Percentiles rank a stretch among this genome's conserved stretches.
Evolutionary conservation across 495 filamentous ascomycete species (phyloP).

Genomic region (Daldinia grandis): DNA sequence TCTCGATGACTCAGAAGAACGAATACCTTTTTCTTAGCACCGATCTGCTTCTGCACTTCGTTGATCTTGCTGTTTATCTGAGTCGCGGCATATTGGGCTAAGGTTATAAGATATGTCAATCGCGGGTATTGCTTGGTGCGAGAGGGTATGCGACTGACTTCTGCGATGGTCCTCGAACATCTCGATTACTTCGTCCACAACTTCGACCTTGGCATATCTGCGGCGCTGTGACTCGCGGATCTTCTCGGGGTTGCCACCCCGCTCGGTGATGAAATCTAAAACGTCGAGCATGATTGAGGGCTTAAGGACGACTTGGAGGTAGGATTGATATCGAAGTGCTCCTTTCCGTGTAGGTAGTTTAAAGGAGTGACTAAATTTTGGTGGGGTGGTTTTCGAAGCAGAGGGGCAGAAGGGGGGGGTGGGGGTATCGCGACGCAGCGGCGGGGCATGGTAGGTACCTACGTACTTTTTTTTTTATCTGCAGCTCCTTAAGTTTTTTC

Average conservation of each 20-base stretch:
- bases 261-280: constrained; percentile 81
- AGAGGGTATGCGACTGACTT: constrained; percentile 61
- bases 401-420: constrained; percentile 33
- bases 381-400: constrained; percentile 34
- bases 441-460: constrained; percentile 26
- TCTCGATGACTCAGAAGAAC: constrained; percentile 32
- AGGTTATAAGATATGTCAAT: constrained; percentile 13
- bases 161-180: constrained; percentile 87
- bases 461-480: constrained; percentile 18
- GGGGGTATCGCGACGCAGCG: constrained; percentile 8
- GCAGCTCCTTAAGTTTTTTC: not conserved
- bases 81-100: constrained; percentile 80
- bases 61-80: constrained; percentile 87
- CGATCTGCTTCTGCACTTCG: constrained; percentile 86
- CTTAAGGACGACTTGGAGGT: not conserved
- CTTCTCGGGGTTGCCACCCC: constrained; percentile 85
- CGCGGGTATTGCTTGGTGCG: not conserved
- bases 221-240: constrained; percentile 89
- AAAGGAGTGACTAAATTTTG: constrained; percentile 36
- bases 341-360: constrained; percentile 7
- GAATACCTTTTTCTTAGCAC: constrained; percentile 85
- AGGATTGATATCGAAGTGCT: constrained; percentile 4
- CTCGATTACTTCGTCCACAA: constrained; percentile 88
- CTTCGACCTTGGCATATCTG: constrained; percentile 78
- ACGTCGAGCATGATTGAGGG: constrained; percentile 74